A percentile compares a stretch with the other conserved stretches of the same genome.
Conservation (phyloP, 2,329 filamentous ascomycete genomes). For the Monosporascus sp. region DNA sequence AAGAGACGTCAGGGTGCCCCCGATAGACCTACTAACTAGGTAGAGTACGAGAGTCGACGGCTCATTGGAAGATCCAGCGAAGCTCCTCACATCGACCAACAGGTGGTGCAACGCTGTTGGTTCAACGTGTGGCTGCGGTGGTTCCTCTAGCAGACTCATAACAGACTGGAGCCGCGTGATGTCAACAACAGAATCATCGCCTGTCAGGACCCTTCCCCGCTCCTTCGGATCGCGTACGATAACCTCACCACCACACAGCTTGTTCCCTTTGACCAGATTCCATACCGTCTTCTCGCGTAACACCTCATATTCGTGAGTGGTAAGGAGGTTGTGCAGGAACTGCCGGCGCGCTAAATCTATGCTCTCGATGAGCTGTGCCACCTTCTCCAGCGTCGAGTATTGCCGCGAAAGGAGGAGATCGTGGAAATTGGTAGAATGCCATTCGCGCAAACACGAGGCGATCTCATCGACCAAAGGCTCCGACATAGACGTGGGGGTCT, state of each 20-base stretch:
- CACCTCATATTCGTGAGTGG: conserved; percentile 72
- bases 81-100: conserved; percentile 76
- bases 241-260: conserved; percentile 86
- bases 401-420: conserved; percentile 79
- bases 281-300: conserved; percentile 89
- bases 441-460: conserved; percentile 91
- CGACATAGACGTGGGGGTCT: conserved; percentile 81
- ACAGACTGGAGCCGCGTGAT: conserved; percentile 87
- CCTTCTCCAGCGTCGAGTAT: conserved; percentile 74
- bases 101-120: conserved; percentile 73
- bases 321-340: conserved; percentile 90
- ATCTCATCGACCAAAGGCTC: conserved; percentile 97
- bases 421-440: conserved; percentile 96
- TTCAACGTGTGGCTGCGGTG: conserved; percentile 65
- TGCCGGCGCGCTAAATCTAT: conserved; percentile 83
- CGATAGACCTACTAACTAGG: conserved; percentile 66
- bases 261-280: conserved; percentile 92
- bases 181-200: conserved; percentile 88
- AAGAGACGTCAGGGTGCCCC: conserved; percentile 59
- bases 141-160: conserved; percentile 88
- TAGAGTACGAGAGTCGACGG: conserved; percentile 73
- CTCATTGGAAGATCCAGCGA: conserved; percentile 72
- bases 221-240: conserved; percentile 87
- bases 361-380: conserved; percentile 75
- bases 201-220: conserved; percentile 79